Conservation (phyloP, 2,329 filamentous ascomycete genomes). For the Ilyonectria mors-panacis region DNA sequence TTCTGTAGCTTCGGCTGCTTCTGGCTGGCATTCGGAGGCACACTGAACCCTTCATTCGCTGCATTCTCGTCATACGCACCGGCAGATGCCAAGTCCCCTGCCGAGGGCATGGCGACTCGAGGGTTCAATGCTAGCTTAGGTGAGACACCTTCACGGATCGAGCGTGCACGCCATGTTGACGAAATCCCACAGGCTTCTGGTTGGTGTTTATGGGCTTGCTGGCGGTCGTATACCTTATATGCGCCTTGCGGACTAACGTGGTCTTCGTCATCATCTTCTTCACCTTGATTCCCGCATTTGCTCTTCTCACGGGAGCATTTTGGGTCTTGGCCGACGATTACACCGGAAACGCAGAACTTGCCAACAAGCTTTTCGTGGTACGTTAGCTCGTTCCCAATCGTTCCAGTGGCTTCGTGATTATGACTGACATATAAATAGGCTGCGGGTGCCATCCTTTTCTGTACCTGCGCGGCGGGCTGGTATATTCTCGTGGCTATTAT, state of each 20-base stretch:
- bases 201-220: conserved; percentile 75
- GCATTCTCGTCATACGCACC: conserved; percentile 61
- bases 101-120: conserved; percentile 59
- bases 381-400: not conserved
- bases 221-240: conserved; percentile 76
- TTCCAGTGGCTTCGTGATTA: not conserved
- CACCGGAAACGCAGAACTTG: conserved; percentile 35
- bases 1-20: conserved; percentile 68
- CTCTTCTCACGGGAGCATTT: conserved; percentile 72
- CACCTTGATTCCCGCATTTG: conserved; percentile 69
- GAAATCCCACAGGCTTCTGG: conserved; percentile 65
- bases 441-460: conserved; percentile 64
- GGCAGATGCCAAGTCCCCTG: conserved; percentile 46
- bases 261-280: conserved; percentile 79
- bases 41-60: conserved; percentile 66
- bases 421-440: conserved; percentile 47
- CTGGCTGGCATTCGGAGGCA: conserved; percentile 67
- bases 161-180: not conserved
- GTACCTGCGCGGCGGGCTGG: conserved; percentile 65
- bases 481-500: conserved; percentile 68
- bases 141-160: conserved; percentile 46
- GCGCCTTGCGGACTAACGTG: conserved; percentile 79
- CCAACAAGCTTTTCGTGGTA: not conserved
- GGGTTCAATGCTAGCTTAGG: conserved; percentile 69
- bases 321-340: conserved; percentile 64